These are phyloP conservation scores for Dioscorea zingiberensis DNA, from an alignment of 106 monocot species.

Conservation along the genomic window DNA sequence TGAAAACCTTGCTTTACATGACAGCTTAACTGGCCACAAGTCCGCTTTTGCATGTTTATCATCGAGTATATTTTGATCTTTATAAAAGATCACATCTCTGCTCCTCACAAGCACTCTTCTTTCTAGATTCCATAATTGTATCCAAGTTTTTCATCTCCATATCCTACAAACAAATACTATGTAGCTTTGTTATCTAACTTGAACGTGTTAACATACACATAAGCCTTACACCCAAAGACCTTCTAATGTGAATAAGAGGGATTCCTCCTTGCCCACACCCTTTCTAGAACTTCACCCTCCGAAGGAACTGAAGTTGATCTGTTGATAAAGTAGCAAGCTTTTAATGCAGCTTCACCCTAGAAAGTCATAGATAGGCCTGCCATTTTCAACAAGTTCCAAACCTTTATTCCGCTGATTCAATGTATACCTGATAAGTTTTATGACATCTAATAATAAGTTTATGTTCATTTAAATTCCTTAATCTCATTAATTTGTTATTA, in stretches of 20 bases:
- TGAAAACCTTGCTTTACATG: too few species aligned
- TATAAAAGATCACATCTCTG: neutral
- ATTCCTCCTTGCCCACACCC: neutral
- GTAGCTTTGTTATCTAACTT: too few species aligned
- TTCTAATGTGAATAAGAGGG: neutral
- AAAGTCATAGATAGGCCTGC: neutral
- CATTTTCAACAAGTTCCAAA: neutral
- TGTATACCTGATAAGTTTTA: too few species aligned
- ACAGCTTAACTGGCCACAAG: too few species aligned
- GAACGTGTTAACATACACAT: neutral
- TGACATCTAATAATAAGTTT: too few species aligned
- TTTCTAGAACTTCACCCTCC: neutral
- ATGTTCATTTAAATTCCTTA: too few species aligned
- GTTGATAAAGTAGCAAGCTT: constrained; percentile 1
- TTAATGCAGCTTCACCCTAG: neutral
- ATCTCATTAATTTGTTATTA: too few species aligned
- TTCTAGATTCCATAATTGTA: neutral
- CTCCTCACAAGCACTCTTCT: neutral
- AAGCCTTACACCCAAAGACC: neutral
- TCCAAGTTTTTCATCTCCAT: too few species aligned
- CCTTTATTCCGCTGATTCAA: too few species aligned
- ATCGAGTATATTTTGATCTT: too few species aligned
- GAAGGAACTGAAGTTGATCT: neutral
- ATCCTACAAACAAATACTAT: too few species aligned
- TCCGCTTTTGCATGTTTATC: too few species aligned